Percentiles rank a stretch among this genome's conserved stretches.
These are phyloP conservation scores for Blastocystis sp. DNA, from an alignment of 352 stramenopile species.

Conservation along the genomic window DNA sequence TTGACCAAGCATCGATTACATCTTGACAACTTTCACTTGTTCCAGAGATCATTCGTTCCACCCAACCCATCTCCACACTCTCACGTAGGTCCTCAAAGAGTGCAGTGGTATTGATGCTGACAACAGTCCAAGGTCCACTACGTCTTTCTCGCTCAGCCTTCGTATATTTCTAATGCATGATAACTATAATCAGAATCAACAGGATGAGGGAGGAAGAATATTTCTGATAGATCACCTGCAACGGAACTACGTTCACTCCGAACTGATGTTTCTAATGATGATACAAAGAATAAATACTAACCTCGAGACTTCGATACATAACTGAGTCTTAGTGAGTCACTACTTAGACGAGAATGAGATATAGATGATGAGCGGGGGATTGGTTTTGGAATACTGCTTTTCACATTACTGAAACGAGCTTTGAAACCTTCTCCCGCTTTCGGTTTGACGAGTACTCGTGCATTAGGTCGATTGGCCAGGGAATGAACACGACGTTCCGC, in stretches of 20 bases:
- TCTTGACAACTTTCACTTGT: not conserved
- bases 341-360: not conserved
- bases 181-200: not conserved
- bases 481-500: not conserved
- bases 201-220: slow-evolving; percentile 14
- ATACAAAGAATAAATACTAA: too few species aligned
- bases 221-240: not conserved
- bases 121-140: not conserved
- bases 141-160: not conserved
- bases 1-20: not conserved
- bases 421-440: slow-evolving; percentile 27
- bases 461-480: not conserved
- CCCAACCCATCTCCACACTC: not conserved
- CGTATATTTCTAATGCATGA: not conserved
- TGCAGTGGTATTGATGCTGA: not conserved
- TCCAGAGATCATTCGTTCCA: not conserved
- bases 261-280: not conserved
- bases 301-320: not conserved
- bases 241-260: not conserved
- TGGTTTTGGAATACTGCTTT: slow-evolving; percentile 47
- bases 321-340: not conserved
- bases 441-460: not conserved
- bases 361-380: not conserved
- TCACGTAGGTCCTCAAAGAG: not conserved
- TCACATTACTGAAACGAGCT: slow-evolving; percentile 26